These are phyloP conservation scores for Gracilariopsis chorda DNA, from an alignment of 23 red algal species.

Conservation along the genomic window DNA sequence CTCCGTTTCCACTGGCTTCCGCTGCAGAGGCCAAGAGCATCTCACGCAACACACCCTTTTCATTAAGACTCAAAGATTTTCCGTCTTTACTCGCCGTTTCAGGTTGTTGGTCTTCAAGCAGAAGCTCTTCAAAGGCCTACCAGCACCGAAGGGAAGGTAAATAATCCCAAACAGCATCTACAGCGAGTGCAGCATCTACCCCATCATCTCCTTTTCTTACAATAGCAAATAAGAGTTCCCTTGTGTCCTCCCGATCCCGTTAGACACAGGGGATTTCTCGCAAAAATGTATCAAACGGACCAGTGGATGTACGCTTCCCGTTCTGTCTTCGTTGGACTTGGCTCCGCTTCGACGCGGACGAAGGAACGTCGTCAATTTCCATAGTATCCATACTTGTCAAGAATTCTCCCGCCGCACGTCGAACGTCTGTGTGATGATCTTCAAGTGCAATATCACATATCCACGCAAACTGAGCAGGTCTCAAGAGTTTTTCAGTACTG, in stretches of 20 bases:
- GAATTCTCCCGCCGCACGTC: conserved; percentile 55
- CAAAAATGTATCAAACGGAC: neutral
- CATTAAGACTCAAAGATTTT: conserved; percentile 42
- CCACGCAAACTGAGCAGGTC: neutral
- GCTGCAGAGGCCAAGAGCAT: conserved; percentile 44
- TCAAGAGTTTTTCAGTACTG: neutral
- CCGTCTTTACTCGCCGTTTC: neutral
- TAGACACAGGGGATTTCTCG: conserved; percentile 25
- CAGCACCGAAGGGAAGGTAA: conserved; percentile 67
- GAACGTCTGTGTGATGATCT: conserved; percentile 33
- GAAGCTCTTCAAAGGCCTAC: conserved; percentile 60
- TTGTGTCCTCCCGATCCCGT: conserved; percentile 15
- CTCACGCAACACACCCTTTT: conserved; percentile 4
- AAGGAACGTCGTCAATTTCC: neutral
- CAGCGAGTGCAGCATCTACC: neutral
- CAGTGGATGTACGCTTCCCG: neutral
- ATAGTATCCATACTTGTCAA: conserved; percentile 8
- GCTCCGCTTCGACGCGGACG: neutral
- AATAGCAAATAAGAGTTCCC: conserved; percentile 41
- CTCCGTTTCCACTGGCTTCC: conserved; percentile 31
- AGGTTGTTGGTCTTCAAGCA: conserved; percentile 7
- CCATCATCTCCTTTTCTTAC: neutral
- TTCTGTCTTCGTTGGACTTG: neutral
- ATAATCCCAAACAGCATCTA: conserved; percentile 73
- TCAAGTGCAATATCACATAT: conserved; percentile 39